Conservation (phyloP, 805 yeast species). For the Ascoidea rubescens region DNA sequence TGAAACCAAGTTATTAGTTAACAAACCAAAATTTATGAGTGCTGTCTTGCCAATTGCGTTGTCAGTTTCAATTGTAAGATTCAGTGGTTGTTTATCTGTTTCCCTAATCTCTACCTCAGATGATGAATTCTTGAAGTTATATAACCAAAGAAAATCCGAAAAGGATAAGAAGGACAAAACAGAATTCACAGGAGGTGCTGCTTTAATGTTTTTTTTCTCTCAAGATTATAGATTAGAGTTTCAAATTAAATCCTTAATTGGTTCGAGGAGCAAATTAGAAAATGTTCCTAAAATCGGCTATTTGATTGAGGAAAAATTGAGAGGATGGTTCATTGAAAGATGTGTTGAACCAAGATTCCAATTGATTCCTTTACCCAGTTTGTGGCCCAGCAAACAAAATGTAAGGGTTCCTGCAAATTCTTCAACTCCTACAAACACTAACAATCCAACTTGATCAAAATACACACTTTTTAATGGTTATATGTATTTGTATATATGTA, state of each 20-base stretch:
- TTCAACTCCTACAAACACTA: no score
- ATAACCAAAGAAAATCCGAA: constrained; percentile 4
- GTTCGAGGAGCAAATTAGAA: constrained; percentile 83
- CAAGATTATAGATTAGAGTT: constrained; percentile 88
- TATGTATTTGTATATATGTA: no score
- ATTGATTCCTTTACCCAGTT: constrained; percentile 66
- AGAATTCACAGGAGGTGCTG: constrained; percentile 35
- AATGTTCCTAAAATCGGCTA: constrained; percentile 87
- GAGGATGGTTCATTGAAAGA: constrained; percentile 84
- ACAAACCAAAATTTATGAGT: constrained; percentile 70
- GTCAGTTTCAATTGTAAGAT: constrained; percentile 78
- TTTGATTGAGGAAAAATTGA: constrained; percentile 65
- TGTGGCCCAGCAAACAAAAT: constrained; percentile 67
- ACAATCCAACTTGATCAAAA: no score
- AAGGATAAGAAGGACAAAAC: constrained; percentile 11
- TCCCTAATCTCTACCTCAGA: constrained; percentile 32
- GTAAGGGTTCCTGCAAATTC: constrained; percentile 22
- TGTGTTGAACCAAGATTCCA: constrained; percentile 92
- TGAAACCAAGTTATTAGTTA: constrained; percentile 64
- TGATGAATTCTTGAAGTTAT: constrained; percentile 13
- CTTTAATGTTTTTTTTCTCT: constrained; percentile 75
- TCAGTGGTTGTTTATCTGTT: constrained; percentile 80
- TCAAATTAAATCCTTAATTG: constrained; percentile 77
- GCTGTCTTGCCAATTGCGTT: constrained; percentile 81
- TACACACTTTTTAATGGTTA: no score